These are phyloP conservation scores for Pestalotiopsis sp. DNA, from an alignment of 2,329 filamentous ascomycete genomes.

Conservation along the genomic window DNA sequence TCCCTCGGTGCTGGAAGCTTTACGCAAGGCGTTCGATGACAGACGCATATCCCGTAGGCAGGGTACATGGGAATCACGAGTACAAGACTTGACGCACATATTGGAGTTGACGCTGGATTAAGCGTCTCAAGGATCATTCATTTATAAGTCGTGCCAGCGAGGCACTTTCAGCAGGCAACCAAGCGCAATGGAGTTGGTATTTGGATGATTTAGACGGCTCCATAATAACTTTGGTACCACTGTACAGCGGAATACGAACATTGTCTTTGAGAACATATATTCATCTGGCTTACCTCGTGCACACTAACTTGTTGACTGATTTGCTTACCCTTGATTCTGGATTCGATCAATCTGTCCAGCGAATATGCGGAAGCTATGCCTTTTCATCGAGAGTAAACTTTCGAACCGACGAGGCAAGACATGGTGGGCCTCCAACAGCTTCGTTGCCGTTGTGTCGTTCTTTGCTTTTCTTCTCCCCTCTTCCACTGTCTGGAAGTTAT, in stretches of 20 bases:
- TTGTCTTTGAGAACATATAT: too few species aligned
- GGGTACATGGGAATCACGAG: neutral
- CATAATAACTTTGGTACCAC: neutral
- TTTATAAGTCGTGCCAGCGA: neutral
- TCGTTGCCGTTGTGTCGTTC: neutral
- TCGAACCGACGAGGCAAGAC: neutral
- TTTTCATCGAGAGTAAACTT: too few species aligned
- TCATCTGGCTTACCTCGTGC: too few species aligned
- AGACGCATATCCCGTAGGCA: neutral
- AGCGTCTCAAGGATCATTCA: neutral
- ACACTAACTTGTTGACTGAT: neutral
- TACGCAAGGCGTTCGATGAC: neutral
- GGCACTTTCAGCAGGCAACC: neutral
- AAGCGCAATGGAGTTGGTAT: neutral
- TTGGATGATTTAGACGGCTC: neutral
- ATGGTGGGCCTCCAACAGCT: neutral
- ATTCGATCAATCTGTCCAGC: too few species aligned
- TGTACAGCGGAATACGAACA: neutral
- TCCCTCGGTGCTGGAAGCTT: neutral
- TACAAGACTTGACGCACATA: neutral
- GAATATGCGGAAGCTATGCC: too few species aligned
- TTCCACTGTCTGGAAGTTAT: too few species aligned
- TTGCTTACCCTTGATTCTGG: too few species aligned
- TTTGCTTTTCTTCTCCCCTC: neutral
- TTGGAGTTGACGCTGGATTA: conserved; percentile 4